Evolutionary conservation across 2,329 filamentous ascomycete genomes (phyloP).

Genomic region (Hypoxylon sp.): DNA sequence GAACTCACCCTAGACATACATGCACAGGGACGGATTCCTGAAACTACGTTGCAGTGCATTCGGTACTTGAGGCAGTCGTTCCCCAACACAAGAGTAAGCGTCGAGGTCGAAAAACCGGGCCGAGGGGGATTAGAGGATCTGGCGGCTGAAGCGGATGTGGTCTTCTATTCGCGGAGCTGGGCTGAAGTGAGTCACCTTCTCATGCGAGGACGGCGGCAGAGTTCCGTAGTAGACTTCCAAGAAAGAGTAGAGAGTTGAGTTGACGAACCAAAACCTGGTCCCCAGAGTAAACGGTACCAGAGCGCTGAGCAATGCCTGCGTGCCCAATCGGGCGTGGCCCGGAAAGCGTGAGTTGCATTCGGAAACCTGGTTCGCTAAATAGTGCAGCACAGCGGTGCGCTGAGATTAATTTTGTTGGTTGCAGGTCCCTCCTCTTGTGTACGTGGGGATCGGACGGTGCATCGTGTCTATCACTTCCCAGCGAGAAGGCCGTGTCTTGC

Average conservation of each 20-base stretch:
- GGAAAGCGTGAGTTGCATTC: conserved; percentile 54
- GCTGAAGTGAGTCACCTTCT: conserved; percentile 68
- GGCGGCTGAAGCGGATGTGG: conserved; percentile 74
- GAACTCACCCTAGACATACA: conserved; percentile 42
- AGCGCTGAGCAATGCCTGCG: conserved; percentile 51
- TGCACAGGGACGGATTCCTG: conserved; percentile 73
- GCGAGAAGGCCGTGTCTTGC: conserved; percentile 57
- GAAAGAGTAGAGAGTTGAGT: conserved; percentile 36
- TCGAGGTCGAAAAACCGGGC: conserved; percentile 80
- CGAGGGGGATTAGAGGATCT: conserved; percentile 72
- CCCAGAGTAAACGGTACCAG: conserved; percentile 52
- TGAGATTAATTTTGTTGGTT: conserved; percentile 48
- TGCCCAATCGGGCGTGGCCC: conserved; percentile 54
- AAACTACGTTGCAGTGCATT: conserved; percentile 73
- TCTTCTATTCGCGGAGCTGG: conserved; percentile 82
- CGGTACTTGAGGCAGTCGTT: conserved; percentile 64
- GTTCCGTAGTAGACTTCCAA: conserved; percentile 7
- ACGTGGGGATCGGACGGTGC: conserved; percentile 65
- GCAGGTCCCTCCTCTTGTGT: conserved; percentile 59
- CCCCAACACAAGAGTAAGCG: conserved; percentile 69
- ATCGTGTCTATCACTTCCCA: conserved; percentile 59
- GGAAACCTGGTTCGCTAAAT: conserved; percentile 38
- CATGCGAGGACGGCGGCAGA: conserved; percentile 30
- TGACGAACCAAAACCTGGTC: conserved; percentile 30
- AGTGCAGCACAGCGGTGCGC: conserved; percentile 47